phyloP scores from a whole-genome alignment of 768 basidiomycete species.

The Phaffia tasmanica region DNA sequence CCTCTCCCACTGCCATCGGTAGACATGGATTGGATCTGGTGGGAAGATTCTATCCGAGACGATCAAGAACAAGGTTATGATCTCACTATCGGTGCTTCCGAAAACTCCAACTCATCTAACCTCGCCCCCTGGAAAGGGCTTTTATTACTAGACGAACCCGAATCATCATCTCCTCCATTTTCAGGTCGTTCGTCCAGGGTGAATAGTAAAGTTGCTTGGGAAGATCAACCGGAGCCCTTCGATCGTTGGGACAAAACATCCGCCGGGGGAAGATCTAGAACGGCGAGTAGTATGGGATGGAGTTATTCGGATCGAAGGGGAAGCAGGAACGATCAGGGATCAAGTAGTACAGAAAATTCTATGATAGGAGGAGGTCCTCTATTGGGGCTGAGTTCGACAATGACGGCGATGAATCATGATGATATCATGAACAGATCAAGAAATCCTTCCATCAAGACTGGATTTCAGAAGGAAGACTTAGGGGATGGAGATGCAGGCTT shows the following conservation, averaged over 20 bases:
- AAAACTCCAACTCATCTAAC: too few relatives aligned
- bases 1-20: slow-evolving; percentile 13
- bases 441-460: neutral
- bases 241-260: neutral
- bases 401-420: neutral
- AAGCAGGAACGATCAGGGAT: neutral
- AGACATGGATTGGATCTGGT: slow-evolving; percentile 16
- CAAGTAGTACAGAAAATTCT: slow-evolving; percentile 1
- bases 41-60: slow-evolving; percentile 19
- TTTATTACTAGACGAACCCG: neutral
- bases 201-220: neutral
- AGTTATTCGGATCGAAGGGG: neutral
- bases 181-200: neutral
- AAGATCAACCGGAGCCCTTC: neutral
- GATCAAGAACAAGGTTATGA: slow-evolving; percentile 8
- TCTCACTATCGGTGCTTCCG: neutral
- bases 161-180: neutral
- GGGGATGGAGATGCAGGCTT: slow-evolving; percentile 4
- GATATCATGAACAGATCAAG: neutral
- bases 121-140: neutral
- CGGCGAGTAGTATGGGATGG: neutral
- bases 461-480: neutral
- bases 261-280: neutral
- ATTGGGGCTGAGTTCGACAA: neutral
- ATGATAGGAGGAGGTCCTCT: neutral